phyloP scores from a whole-genome alignment of 2,329 filamentous ascomycete genomes.

The Apiospora arundinis region DNA sequence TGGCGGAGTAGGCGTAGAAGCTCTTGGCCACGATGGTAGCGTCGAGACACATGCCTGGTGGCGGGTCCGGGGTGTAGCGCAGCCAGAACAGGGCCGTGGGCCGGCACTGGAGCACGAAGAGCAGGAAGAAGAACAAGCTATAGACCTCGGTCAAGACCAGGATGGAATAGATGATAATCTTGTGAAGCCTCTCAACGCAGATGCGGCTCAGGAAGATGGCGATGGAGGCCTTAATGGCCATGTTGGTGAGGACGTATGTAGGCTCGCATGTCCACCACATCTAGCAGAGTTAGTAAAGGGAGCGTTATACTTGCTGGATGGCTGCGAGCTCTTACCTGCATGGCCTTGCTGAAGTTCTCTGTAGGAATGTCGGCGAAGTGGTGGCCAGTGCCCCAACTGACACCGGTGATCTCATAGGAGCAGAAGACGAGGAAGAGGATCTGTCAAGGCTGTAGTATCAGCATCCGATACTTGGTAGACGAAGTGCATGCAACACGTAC shows the following conservation, averaged over 20 bases:
- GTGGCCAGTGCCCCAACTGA: conserved; percentile 37
- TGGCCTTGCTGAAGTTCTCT: conserved; percentile 34
- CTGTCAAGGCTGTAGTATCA: conserved; percentile 20
- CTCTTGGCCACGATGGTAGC: conserved; percentile 35
- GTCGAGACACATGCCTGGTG: conserved; percentile 41
- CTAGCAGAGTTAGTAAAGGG: conserved; percentile 24
- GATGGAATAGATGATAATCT: conserved; percentile 40
- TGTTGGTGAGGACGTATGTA: conserved; percentile 46
- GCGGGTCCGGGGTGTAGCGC: conserved; percentile 34
- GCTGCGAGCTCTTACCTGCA: conserved; percentile 36
- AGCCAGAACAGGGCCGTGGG: conserved; percentile 49
- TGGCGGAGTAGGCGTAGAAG: conserved; percentile 46
- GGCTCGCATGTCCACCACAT: conserved; percentile 51
- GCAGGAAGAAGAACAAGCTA: conserved; percentile 45
- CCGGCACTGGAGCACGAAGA: conserved; percentile 48
- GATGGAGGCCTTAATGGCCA: conserved; percentile 47
- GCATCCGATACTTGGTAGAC: background rate
- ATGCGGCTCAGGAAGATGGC: conserved; percentile 48
- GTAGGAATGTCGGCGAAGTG: conserved; percentile 31
- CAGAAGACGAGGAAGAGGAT: conserved; percentile 36
- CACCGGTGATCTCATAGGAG: conserved; percentile 37
- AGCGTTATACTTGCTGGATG: background rate
- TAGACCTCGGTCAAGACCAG: conserved; percentile 41
- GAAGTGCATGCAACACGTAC: conserved; percentile 30
- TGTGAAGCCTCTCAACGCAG: conserved; percentile 37